phyloP scores from a whole-genome alignment of 1,139 yeast genomes.

The Saccharomyces pastorianus region DNA sequence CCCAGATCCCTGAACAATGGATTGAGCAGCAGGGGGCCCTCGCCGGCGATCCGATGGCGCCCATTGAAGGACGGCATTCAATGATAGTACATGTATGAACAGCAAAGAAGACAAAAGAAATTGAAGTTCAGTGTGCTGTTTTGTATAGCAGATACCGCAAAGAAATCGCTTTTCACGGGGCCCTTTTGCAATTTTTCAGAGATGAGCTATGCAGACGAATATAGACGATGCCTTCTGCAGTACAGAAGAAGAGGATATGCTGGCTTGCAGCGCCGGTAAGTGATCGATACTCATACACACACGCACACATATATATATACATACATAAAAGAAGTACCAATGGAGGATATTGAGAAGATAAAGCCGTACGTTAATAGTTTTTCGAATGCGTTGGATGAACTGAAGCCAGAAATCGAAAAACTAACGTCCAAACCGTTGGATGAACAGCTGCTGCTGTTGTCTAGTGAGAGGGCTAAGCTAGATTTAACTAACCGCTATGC shows the following conservation, averaged over 20 bases:
- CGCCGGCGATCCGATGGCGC: no score
- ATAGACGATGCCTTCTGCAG: background rate
- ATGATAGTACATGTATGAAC: no score
- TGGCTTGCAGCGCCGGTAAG: background rate
- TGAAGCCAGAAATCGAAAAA: conserved; percentile 18
- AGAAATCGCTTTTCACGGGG: no score
- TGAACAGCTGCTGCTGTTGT: conserved; percentile 20
- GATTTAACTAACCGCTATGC: conserved; percentile 23
- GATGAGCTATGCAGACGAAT: background rate
- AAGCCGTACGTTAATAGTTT: conserved; percentile 25
- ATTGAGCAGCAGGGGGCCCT: no score
- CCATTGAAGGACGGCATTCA: no score
- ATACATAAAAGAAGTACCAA: no score
- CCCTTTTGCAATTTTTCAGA: background rate
- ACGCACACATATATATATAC: no score
- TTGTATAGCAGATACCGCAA: no score
- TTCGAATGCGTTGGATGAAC: conserved; percentile 16
- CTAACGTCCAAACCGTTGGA: conserved; percentile 22
- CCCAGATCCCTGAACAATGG: no score
- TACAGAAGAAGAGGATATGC: background rate
- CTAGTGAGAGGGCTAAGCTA: conserved; percentile 19
- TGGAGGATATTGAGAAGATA: conserved; percentile 26
- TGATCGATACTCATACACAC: no score
- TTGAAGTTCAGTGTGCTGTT: no score
- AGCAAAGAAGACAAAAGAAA: no score